phyloP scores from a whole-genome alignment of 2,329 filamentous ascomycete genomes.

The Dichotomopilus funicola region DNA sequence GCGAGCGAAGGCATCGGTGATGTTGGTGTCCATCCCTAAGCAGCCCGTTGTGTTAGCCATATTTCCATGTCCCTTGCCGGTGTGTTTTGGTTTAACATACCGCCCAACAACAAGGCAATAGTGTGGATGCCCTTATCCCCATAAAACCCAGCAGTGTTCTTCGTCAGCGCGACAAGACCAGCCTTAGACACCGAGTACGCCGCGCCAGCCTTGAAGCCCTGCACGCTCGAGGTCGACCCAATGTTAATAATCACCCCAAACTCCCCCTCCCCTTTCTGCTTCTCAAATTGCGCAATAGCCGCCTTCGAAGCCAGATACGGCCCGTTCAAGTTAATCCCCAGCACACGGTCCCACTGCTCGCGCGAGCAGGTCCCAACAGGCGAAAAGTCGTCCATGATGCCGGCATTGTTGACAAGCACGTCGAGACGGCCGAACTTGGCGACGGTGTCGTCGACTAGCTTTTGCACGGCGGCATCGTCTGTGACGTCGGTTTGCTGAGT shows the following conservation, averaged over 20 bases:
- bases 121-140: constrained; percentile 46
- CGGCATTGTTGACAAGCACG: constrained; percentile 53
- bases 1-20: constrained; percentile 36
- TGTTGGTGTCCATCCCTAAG: constrained; percentile 47
- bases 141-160: constrained; percentile 53
- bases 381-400: constrained; percentile 50
- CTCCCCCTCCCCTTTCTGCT: constrained; percentile 28
- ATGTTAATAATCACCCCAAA: constrained; percentile 49
- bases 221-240: constrained; percentile 39
- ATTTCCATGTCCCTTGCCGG: too few species aligned
- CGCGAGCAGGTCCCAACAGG: constrained; percentile 42
- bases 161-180: constrained; percentile 33
- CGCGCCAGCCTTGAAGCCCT: constrained; percentile 30
- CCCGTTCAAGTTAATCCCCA: constrained; percentile 51
- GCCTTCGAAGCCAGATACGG: constrained; percentile 46
- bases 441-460: constrained; percentile 28
- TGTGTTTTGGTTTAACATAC: not conserved
- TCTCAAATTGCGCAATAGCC: constrained; percentile 42
- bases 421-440: constrained; percentile 36
- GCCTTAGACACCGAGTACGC: constrained; percentile 28
- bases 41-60: not conserved
- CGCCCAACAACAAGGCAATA: constrained; percentile 45
- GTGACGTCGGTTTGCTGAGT: constrained; percentile 28
- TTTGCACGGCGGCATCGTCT: constrained; percentile 27
- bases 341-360: constrained; percentile 45